Percentiles rank a stretch among this genome's conserved stretches.
Conservation (phyloP, 495 filamentous ascomycete genomes). For the Xylaria bambusicola region DNA sequence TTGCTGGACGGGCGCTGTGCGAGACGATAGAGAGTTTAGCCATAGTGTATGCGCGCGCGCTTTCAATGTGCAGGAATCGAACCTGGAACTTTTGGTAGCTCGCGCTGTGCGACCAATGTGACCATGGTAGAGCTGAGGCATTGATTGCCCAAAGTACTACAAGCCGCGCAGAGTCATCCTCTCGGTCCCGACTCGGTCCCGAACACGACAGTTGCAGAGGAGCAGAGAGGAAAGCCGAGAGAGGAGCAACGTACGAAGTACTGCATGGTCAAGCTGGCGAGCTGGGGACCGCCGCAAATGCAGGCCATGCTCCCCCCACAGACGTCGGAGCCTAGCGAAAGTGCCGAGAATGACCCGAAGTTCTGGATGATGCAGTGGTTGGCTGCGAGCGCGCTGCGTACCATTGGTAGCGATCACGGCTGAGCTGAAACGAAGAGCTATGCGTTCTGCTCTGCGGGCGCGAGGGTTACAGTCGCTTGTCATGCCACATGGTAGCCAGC, state of each 20-base stretch:
- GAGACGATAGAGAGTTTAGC: no score
- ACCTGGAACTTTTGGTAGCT: neutral
- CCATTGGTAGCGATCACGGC: neutral
- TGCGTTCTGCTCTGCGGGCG: neutral
- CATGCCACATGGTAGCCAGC: conserved; percentile 18
- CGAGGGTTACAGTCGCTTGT: conserved; percentile 15
- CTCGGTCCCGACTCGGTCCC: conserved; percentile 21
- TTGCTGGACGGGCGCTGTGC: no score
- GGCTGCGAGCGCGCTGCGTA: neutral
- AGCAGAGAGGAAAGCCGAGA: no score
- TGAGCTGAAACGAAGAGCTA: neutral
- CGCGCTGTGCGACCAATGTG: neutral
- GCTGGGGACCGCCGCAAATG: no score
- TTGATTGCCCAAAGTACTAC: neutral
- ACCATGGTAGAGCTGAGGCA: neutral
- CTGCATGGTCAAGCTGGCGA: no score
- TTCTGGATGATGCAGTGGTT: neutral
- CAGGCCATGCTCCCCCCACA: neutral
- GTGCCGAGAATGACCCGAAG: neutral
- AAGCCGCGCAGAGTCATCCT: neutral
- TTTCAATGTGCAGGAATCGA: neutral
- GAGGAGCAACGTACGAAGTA: no score
- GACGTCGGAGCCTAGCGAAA: neutral
- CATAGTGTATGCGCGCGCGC: neutral
- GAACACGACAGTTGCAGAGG: no score